phyloP scores from a whole-genome alignment of 1,139 yeast genomes.

The Ogataea hybrid region DNA sequence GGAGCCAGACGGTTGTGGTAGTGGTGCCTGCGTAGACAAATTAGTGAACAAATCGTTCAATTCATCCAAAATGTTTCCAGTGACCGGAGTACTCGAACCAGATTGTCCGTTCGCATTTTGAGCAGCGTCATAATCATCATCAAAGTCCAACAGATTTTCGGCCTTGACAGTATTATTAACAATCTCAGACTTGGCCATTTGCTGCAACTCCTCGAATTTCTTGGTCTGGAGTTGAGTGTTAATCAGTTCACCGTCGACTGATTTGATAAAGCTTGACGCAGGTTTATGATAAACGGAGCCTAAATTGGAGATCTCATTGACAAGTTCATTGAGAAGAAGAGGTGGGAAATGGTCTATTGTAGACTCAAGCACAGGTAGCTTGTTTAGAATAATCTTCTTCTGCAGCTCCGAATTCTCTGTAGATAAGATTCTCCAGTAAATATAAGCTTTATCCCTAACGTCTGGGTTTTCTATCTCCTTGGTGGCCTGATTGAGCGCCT shows the following conservation, averaged over 20 bases:
- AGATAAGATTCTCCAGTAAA: conserved; percentile 91
- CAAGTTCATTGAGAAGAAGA: conserved; percentile 60
- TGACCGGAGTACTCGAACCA: conserved; percentile 4
- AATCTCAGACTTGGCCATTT: conserved; percentile 75
- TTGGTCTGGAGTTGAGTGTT: conserved; percentile 31
- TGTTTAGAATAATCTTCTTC: conserved; percentile 53
- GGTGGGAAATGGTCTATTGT: conserved; percentile 74
- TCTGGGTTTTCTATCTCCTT: conserved; percentile 85
- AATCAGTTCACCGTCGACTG: conserved; percentile 21
- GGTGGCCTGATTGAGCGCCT: conserved; percentile 73
- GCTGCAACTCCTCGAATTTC: conserved; percentile 69
- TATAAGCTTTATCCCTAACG: conserved; percentile 89
- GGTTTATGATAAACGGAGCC: conserved; percentile 92
- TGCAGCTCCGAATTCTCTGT: conserved; percentile 47
- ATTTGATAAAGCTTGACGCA: conserved; percentile 60
- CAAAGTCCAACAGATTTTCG: conserved; percentile 86
- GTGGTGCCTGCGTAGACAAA: conserved; percentile 19
- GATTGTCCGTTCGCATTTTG: not conserved
- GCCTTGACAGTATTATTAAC: conserved; percentile 60
- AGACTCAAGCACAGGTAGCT: conserved; percentile 68
- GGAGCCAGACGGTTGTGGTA: conserved; percentile 1
- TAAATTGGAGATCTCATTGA: conserved; percentile 77
- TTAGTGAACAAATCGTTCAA: conserved; percentile 63
- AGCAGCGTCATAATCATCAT: conserved; percentile 39
- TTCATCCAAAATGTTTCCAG: conserved; percentile 53